These are phyloP conservation scores for Kwoniella heveanensis DNA, from an alignment of 768 basidiomycete genomes.

Conservation along the genomic window DNA sequence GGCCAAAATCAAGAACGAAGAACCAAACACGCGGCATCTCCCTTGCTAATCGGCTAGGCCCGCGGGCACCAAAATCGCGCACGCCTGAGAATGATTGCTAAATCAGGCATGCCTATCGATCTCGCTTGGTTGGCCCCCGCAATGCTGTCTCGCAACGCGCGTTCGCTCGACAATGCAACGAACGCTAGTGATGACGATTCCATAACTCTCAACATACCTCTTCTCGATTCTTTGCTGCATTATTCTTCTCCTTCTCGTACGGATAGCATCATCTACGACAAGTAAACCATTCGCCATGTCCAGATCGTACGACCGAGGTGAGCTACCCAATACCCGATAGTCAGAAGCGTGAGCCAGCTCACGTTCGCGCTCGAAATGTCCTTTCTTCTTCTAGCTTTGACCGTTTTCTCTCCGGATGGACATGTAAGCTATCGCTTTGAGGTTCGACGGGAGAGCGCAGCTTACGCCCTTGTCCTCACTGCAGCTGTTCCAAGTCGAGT, in stretches of 20 bases:
- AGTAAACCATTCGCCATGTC: conserved; percentile 56
- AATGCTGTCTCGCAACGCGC: conserved; percentile 6
- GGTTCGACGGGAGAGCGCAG: too few relatives aligned
- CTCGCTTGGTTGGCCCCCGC: conserved; percentile 13
- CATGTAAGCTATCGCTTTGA: conserved; percentile 67
- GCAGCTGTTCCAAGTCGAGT: conserved; percentile 77
- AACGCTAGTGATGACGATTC: not conserved
- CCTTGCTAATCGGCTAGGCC: too few relatives aligned
- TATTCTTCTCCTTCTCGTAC: not conserved
- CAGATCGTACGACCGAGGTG: conserved; percentile 96
- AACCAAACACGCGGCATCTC: not conserved
- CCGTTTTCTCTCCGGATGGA: conserved; percentile 97
- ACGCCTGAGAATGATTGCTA: too few relatives aligned
- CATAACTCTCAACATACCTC: too few relatives aligned
- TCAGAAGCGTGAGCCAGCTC: not conserved
- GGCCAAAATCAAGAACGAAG: too few relatives aligned
- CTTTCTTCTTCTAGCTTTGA: conserved; percentile 67
- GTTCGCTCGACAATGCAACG: conserved; percentile 4
- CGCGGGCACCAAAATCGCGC: too few relatives aligned
- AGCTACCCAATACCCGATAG: conserved; percentile 17
- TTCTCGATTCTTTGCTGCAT: too few relatives aligned
- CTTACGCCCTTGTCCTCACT: conserved; percentile 23
- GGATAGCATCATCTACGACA: not conserved
- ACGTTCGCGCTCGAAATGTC: not conserved
- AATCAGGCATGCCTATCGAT: not conserved